These are phyloP conservation scores for Eucalyptus tenuipes DNA, from an alignment of 345 rosid species.

Conservation along the genomic window DNA sequence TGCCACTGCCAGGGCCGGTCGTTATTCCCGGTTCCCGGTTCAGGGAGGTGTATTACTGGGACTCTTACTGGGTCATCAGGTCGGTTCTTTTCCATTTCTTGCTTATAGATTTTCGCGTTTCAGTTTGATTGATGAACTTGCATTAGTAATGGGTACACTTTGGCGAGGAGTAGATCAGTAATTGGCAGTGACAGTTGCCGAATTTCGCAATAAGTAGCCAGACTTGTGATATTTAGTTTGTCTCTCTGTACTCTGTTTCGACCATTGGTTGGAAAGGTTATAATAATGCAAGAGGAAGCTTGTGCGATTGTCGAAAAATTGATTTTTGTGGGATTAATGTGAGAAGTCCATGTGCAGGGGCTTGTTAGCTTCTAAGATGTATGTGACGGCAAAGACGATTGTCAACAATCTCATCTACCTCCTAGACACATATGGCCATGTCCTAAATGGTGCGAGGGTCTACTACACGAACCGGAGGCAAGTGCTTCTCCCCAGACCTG, in stretches of 20 bases:
- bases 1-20: conserved; percentile 57
- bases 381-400: conserved; percentile 57
- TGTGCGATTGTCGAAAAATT: neutral
- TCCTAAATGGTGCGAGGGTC: conserved; percentile 66
- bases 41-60: conserved; percentile 91
- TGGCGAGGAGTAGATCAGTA: neutral
- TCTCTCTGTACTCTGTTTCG: neutral
- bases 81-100: neutral
- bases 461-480: conserved; percentile 90
- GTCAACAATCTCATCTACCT: conserved; percentile 63
- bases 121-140: neutral
- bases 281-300: neutral
- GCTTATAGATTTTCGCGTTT: neutral
- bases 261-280: neutral
- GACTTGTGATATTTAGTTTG: neutral
- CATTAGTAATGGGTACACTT: neutral
- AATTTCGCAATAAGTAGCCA: neutral
- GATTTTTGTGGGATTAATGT: neutral
- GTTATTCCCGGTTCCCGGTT: conserved; percentile 84
- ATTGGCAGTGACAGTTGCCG: accelerated
- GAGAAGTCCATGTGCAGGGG: conserved; percentile 38
- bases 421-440: conserved; percentile 59
- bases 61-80: conserved; percentile 93
- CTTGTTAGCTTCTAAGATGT: conserved; percentile 77
- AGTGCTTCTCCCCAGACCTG: neutral